Evolutionary conservation across 768 basidiomycete genomes (phyloP).

Genomic region (Hydnomerulius pinastri): DNA sequence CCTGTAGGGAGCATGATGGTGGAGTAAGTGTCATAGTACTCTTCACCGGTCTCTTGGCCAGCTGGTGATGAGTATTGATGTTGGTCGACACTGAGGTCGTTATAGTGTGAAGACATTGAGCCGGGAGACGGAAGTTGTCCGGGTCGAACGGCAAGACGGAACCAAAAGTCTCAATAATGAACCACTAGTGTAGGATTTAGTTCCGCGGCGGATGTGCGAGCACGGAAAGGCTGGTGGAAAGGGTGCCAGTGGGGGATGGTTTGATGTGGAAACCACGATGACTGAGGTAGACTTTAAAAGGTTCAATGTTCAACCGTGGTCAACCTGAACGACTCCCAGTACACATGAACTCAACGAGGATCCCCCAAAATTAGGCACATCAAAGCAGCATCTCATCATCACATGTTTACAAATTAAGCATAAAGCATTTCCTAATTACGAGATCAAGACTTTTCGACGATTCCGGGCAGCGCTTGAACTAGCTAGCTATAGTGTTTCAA

Average conservation of each 20-base stretch:
- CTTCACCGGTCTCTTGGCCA: slow-evolving; percentile 17
- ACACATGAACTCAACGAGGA: slow-evolving; percentile 22
- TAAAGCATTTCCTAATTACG: no score
- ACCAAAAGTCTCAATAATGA: slow-evolving; percentile 20
- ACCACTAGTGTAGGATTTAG: slow-evolving; percentile 4
- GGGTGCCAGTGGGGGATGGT: slow-evolving; percentile 10
- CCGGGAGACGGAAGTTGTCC: slow-evolving; percentile 13
- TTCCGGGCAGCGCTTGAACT: background rate
- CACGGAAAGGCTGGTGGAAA: slow-evolving; percentile 10
- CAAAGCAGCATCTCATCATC: slow-evolving; percentile 12
- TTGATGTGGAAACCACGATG: background rate
- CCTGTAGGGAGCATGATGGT: slow-evolving; percentile 16
- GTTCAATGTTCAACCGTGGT: slow-evolving; percentile 7
- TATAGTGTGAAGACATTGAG: slow-evolving; percentile 27
- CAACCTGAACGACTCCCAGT: slow-evolving; percentile 9
- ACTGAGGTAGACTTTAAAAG: slow-evolving; percentile 20
- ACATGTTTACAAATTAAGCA: no score
- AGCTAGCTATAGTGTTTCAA: background rate
- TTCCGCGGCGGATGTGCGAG: no score
- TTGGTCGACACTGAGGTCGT: slow-evolving; percentile 22
- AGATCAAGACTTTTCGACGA: background rate
- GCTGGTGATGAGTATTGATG: slow-evolving; percentile 9
- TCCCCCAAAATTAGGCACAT: slow-evolving; percentile 24
- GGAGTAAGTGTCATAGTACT: slow-evolving; percentile 23
- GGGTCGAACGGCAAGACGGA: slow-evolving; percentile 17